Evolutionary conservation across 352 stramenopile genomes (phyloP).

Genomic region (Phytopythium delawarense): DNA sequence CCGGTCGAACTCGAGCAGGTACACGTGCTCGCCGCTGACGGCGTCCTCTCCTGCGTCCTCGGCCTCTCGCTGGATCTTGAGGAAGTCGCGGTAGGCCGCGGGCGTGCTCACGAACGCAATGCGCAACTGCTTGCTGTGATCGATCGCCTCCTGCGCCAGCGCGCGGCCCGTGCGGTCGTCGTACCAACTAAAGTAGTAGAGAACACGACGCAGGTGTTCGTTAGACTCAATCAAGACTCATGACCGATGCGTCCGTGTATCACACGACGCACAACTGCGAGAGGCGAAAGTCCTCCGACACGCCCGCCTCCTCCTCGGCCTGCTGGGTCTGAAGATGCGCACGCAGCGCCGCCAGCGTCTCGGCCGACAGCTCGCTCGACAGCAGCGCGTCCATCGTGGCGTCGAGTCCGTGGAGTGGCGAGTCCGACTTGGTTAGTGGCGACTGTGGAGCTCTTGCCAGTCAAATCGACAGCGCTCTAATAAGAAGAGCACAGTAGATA

Average conservation of each 20-base stretch:
- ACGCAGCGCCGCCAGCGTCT: slow-evolving; percentile 47
- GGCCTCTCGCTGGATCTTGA: slow-evolving; percentile 31
- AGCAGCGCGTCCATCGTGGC: slow-evolving; percentile 33
- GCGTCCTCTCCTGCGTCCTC: slow-evolving; percentile 9
- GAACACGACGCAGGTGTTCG: too few species aligned
- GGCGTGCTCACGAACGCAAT: slow-evolving; percentile 58
- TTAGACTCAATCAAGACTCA: too few species aligned
- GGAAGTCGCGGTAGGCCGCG: slow-evolving; percentile 39
- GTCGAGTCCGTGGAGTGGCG: neutral
- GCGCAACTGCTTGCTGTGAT: slow-evolving; percentile 36
- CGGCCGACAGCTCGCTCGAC: slow-evolving; percentile 40
- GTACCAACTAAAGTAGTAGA: slow-evolving; percentile 48
- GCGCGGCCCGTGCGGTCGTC: slow-evolving; percentile 42
- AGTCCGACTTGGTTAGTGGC: neutral
- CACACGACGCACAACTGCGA: slow-evolving; percentile 37
- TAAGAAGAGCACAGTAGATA: too few species aligned
- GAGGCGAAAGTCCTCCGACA: slow-evolving; percentile 52
- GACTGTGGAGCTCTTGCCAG: neutral
- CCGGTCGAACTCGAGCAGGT: slow-evolving; percentile 52
- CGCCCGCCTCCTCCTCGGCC: slow-evolving; percentile 25
- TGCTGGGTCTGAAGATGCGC: slow-evolving; percentile 42
- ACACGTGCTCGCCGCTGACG: slow-evolving; percentile 34
- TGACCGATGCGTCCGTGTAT: too few species aligned
- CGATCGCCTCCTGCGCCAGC: slow-evolving; percentile 42
- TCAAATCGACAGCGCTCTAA: slow-evolving; percentile 6